phyloP scores from a whole-genome alignment of 2,329 filamentous ascomycete genomes.

The Stagonosporopsis vannaccii region DNA sequence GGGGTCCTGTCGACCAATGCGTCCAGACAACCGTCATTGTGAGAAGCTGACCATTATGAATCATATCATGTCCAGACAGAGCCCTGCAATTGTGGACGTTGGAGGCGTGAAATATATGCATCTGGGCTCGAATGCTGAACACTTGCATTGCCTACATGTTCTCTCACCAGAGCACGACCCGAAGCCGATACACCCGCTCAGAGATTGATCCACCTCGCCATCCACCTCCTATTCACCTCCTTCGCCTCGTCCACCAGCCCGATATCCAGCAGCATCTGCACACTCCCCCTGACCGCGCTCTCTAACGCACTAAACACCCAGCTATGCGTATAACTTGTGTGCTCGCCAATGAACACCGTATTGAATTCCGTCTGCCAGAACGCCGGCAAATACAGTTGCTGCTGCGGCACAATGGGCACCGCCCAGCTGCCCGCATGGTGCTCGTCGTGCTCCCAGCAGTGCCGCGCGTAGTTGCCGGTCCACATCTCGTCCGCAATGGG shows the following conservation, averaged over 20 bases:
- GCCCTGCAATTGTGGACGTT: too few species aligned
- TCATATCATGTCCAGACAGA: too few species aligned
- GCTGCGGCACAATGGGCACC: constrained; percentile 65
- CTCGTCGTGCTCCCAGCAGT: constrained; percentile 69
- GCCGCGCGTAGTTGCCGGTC: constrained; percentile 67
- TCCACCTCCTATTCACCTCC: constrained; percentile 67
- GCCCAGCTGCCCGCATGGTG: constrained; percentile 68
- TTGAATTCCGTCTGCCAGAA: constrained; percentile 72
- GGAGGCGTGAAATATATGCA: too few species aligned
- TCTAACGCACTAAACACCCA: constrained; percentile 72
- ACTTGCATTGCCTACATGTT: too few species aligned
- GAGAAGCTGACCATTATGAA: too few species aligned
- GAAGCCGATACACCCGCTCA: too few species aligned
- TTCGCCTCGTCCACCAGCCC: constrained; percentile 73
- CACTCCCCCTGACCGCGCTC: constrained; percentile 66
- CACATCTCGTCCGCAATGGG: constrained; percentile 63
- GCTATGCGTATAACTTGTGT: constrained; percentile 72
- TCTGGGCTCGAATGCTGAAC: too few species aligned
- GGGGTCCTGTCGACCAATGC: too few species aligned
- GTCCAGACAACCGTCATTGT: too few species aligned
- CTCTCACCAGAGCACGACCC: too few species aligned
- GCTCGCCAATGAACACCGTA: constrained; percentile 69
- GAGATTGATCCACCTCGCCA: constrained; percentile 67
- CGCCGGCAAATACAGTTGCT: constrained; percentile 71
- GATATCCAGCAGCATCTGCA: constrained; percentile 67